These are phyloP conservation scores for Seiridium cupressi DNA, from an alignment of 2,329 filamentous ascomycete species.

Conservation along the genomic window DNA sequence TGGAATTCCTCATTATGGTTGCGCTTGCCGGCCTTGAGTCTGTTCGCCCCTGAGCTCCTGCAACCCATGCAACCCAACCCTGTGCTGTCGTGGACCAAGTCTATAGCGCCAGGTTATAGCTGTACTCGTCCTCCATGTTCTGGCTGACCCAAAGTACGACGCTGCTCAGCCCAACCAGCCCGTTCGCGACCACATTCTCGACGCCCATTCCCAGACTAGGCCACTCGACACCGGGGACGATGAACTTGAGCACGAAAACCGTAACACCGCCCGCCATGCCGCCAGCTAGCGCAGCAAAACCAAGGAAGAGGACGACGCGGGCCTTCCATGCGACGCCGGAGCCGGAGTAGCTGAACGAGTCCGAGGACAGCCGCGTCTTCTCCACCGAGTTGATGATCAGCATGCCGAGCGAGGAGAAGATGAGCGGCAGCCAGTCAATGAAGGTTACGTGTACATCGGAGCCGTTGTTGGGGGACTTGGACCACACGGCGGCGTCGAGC, in stretches of 20 bases:
- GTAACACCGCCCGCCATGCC: slow-evolving; percentile 70
- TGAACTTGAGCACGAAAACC: slow-evolving; percentile 64
- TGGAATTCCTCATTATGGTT: too few species aligned
- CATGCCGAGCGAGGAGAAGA: slow-evolving; percentile 67
- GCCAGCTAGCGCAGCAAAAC: slow-evolving; percentile 63
- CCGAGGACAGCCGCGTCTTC: slow-evolving; percentile 62
- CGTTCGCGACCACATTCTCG: slow-evolving; percentile 66
- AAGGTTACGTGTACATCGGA: slow-evolving; percentile 63
- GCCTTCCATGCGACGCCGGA: slow-evolving; percentile 68
- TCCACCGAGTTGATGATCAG: slow-evolving; percentile 71
- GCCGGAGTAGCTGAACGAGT: slow-evolving; percentile 62
- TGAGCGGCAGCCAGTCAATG: slow-evolving; percentile 68
- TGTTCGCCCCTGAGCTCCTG: too few species aligned
- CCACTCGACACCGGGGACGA: slow-evolving; percentile 55
- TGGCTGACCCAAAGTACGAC: slow-evolving; percentile 68
- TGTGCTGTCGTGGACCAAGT: too few species aligned
- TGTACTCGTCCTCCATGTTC: slow-evolving; percentile 72
- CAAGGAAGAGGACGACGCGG: slow-evolving; percentile 64
- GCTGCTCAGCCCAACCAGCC: slow-evolving; percentile 59
- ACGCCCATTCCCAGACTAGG: slow-evolving; percentile 64
- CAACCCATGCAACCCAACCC: background rate
- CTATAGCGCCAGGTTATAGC: slow-evolving; percentile 63
- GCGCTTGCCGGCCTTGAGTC: too few species aligned
- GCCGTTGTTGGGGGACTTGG: slow-evolving; percentile 57
- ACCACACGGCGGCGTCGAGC: slow-evolving; percentile 67